Evolutionary conservation across 192 early-diverging fungal species (phyloP).

Genomic region (Cetraspora pellucida): DNA sequence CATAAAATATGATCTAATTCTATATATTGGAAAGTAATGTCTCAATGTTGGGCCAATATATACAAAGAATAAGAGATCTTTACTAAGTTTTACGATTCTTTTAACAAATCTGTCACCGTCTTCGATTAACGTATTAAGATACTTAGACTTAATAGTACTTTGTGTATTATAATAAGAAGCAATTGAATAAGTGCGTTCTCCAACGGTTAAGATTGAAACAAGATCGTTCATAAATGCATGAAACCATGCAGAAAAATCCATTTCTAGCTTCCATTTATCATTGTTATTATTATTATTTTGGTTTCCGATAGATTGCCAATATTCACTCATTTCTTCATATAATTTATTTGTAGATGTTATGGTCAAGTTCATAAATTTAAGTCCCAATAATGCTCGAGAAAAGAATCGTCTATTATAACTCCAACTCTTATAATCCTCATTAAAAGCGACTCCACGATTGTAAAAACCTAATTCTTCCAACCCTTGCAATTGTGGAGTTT

Average conservation of each 20-base stretch:
- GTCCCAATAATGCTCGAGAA: background rate
- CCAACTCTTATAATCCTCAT: background rate
- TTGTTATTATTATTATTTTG: background rate
- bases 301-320: background rate
- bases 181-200: background rate
- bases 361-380: background rate
- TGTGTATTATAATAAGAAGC: background rate
- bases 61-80: background rate
- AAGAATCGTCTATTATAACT: slow-evolving; percentile 14
- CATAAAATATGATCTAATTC: background rate
- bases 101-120: background rate
- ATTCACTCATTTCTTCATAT: background rate
- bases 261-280: background rate
- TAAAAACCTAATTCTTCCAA: background rate
- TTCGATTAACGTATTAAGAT: background rate
- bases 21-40: background rate
- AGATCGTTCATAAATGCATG: background rate
- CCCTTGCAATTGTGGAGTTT: background rate
- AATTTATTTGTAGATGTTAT: background rate
- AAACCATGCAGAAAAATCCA: background rate
- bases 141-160: background rate
- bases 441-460: background rate
- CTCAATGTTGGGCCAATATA: background rate
- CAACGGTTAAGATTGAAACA: background rate
- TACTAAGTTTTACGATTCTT: background rate